These are phyloP conservation scores for Penicillium silybi DNA, from an alignment of 495 filamentous ascomycete species.

Conservation along the genomic window DNA sequence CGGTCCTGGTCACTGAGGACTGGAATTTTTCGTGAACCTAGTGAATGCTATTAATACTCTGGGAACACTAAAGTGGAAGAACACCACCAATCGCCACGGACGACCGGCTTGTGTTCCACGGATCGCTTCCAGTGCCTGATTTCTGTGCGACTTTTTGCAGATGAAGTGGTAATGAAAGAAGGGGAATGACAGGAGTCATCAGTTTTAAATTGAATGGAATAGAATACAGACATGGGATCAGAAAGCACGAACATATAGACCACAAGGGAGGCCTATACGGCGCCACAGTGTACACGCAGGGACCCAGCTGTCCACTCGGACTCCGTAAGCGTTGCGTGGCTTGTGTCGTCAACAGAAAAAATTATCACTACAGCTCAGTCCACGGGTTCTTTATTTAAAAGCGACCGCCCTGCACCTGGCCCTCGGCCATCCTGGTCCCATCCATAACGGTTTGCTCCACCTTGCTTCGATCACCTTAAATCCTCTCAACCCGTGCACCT, in stretches of 20 bases:
- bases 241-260: background rate
- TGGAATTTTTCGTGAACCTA: too few species aligned
- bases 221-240: background rate
- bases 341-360: constrained; percentile 25
- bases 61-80: background rate
- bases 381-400: constrained; percentile 21
- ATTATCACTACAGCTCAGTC: background rate
- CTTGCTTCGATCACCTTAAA: background rate
- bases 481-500: constrained; percentile 4
- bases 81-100: constrained; percentile 17
- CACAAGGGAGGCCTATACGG: background rate
- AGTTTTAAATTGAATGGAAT: background rate
- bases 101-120: constrained; percentile 10
- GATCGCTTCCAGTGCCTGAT: background rate
- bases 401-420: constrained; percentile 1
- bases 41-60: background rate
- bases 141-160: background rate
- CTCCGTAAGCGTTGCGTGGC: constrained; percentile 29
- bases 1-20: background rate
- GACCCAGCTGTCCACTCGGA: background rate
- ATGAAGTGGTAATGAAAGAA: background rate
- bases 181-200: background rate
- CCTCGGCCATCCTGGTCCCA: background rate
- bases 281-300: background rate
- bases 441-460: constrained; percentile 8